Conservation (phyloP, 768 basidiomycete species). For the Lactarius psammicola region DNA sequence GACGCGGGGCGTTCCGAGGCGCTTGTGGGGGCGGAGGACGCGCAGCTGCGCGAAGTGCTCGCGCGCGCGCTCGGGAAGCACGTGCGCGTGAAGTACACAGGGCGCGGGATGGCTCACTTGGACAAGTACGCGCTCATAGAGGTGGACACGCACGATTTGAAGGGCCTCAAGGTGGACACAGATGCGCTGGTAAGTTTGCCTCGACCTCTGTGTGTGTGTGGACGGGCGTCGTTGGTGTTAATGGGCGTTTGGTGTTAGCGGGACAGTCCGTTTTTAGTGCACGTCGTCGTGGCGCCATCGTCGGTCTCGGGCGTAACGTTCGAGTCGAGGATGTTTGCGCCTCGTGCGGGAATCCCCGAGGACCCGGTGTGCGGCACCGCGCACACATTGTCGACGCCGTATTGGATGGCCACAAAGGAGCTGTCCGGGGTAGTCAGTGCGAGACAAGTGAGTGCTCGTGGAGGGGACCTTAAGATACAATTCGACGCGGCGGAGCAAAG, state of each 20-base stretch:
- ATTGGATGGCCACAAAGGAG: conserved; percentile 31
- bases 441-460: conserved; percentile 24
- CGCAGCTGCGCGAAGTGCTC: conserved; percentile 14
- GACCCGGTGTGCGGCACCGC: conserved; percentile 38
- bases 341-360: conserved; percentile 30
- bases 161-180: conserved; percentile 26
- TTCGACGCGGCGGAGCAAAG: background rate
- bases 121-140: conserved; percentile 30
- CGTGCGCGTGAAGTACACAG: conserved; percentile 9
- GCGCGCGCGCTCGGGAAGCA: conserved; percentile 17
- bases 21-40: conserved; percentile 14
- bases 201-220: background rate
- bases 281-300: conserved; percentile 27
- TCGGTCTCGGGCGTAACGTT: conserved; percentile 27
- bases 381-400: conserved; percentile 33
- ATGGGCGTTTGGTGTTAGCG: background rate
- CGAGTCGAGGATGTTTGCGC: conserved; percentile 35
- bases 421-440: background rate
- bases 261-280: conserved; percentile 7
- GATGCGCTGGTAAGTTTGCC: conserved; percentile 29
- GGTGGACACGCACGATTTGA: conserved; percentile 30
- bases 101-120: conserved; percentile 13
- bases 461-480: conserved; percentile 17
- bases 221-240: background rate
- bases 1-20: conserved; percentile 9